Conservation (phyloP, 148 eudicot species). For the Rhododendron henanense region DNA sequence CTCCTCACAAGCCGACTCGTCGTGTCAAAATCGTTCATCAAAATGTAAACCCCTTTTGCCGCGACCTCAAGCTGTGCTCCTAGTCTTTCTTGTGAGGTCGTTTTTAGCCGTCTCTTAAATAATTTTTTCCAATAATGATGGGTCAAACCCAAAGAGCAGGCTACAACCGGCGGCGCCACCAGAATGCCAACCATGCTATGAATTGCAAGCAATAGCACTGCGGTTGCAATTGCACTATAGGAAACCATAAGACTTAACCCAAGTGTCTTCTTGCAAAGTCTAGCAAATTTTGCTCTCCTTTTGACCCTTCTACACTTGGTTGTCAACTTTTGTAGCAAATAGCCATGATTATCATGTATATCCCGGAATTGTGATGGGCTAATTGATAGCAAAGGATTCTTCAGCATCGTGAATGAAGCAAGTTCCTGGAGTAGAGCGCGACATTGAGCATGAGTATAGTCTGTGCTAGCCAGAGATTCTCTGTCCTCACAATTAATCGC, state of each 20-base stretch:
- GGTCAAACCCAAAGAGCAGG: constrained; percentile 23
- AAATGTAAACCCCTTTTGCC: constrained; percentile 54
- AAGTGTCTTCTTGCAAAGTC: constrained; percentile 30
- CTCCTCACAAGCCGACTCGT: constrained; percentile 58
- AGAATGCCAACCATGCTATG: constrained; percentile 52
- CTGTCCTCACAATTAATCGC: background rate
- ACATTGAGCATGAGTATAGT: background rate
- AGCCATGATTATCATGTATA: constrained; percentile 28
- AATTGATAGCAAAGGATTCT: constrained; percentile 42
- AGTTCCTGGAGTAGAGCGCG: constrained; percentile 26
- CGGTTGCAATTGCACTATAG: constrained; percentile 26
- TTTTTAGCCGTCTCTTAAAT: background rate
- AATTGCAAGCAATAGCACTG: constrained; percentile 35
- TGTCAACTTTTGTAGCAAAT: constrained; percentile 37
- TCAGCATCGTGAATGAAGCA: constrained; percentile 32
- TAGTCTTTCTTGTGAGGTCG: constrained; percentile 22
- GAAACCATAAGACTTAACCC: constrained; percentile 26
- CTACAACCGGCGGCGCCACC: constrained; percentile 33
- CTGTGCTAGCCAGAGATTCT: background rate
- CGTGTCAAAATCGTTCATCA: constrained; percentile 67
- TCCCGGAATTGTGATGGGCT: constrained; percentile 25
- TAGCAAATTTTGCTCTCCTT: constrained; percentile 35
- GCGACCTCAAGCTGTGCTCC: constrained; percentile 60
- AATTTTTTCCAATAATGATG: constrained; percentile 9
- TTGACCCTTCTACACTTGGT: constrained; percentile 30